These are phyloP conservation scores for Solanum pennellii DNA, from an alignment of 257 asterid genomes.

Conservation along the genomic window DNA sequence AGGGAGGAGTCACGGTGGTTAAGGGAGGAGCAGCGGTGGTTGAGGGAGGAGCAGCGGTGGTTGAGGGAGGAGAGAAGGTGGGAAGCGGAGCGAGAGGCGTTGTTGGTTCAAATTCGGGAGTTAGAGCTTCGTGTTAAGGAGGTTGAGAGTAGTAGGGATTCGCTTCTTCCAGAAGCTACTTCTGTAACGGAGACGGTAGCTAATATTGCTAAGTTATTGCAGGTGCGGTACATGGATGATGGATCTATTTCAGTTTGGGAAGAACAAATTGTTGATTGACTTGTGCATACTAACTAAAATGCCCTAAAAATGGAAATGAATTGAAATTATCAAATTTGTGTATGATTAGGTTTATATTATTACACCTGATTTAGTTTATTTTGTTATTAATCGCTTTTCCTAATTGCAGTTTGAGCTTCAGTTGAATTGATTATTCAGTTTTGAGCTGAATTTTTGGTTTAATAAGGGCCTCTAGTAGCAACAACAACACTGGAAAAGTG, in stretches of 20 bases:
- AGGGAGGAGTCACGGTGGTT: slow-evolving; percentile 73
- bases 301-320: background rate
- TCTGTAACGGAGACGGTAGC: slow-evolving; percentile 44
- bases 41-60: slow-evolving; percentile 94
- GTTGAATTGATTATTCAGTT: background rate
- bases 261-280: background rate
- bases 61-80: slow-evolving; percentile 73
- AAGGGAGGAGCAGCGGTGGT: slow-evolving; percentile 92
- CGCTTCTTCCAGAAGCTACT: slow-evolving; percentile 26
- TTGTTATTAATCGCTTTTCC: background rate
- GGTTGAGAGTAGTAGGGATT: slow-evolving; percentile 28
- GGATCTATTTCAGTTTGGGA: background rate
- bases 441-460: background rate
- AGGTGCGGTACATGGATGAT: slow-evolving; percentile 21
- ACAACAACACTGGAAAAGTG: background rate
- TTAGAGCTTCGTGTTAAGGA: slow-evolving; percentile 53
- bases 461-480: background rate
- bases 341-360: background rate
- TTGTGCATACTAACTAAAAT: background rate
- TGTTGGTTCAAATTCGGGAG: slow-evolving; percentile 43
- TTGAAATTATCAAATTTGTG: background rate
- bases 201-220: slow-evolving; percentile 49
- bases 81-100: slow-evolving; percentile 55
- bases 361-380: background rate
- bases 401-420: background rate